Evolutionary conservation across 371 early-diverging fungal species (phyloP).

Genomic region (Mucor circinelloides): DNA sequence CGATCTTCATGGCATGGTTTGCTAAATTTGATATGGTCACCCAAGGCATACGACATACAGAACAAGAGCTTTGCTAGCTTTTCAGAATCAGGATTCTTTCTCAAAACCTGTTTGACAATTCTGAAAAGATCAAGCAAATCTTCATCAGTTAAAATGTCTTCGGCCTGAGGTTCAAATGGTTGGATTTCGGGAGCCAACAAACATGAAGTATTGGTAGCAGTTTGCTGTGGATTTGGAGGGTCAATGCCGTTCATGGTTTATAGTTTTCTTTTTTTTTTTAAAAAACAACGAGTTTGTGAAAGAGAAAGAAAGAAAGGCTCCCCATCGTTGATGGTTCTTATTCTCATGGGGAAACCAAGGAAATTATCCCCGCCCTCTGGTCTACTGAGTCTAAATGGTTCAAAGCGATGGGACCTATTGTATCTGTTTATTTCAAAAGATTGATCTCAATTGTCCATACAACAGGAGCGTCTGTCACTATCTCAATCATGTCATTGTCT

Average conservation of each 20-base stretch:
- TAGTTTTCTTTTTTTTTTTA: too few relatives aligned
- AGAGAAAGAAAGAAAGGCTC: slow-evolving; percentile 5
- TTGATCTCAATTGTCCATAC: slow-evolving; percentile 80
- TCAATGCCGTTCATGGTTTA: slow-evolving; percentile 4
- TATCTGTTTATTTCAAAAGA: not conserved
- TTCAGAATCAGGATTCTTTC: slow-evolving; percentile 42
- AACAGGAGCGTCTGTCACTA: slow-evolving; percentile 69
- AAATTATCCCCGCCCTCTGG: slow-evolving; percentile 2
- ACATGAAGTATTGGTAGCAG: not conserved
- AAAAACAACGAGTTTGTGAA: not conserved
- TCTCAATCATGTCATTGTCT: slow-evolving; percentile 52
- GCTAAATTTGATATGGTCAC: slow-evolving; percentile 41
- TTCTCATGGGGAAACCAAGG: slow-evolving; percentile 3
- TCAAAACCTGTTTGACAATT: slow-evolving; percentile 40
- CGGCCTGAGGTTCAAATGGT: slow-evolving; percentile 39
- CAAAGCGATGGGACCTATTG: slow-evolving; percentile 5
- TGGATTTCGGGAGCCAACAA: slow-evolving; percentile 23
- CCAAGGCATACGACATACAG: slow-evolving; percentile 46
- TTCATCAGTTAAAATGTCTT: slow-evolving; percentile 49
- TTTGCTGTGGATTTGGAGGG: not conserved
- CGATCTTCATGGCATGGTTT: slow-evolving; percentile 43
- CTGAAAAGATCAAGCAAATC: slow-evolving; percentile 47
- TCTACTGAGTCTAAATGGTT: slow-evolving; percentile 12
- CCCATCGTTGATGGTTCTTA: not conserved
- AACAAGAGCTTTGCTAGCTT: slow-evolving; percentile 44